Conservation (phyloP, 805 yeast species). For the Saturnispora hagleri region DNA sequence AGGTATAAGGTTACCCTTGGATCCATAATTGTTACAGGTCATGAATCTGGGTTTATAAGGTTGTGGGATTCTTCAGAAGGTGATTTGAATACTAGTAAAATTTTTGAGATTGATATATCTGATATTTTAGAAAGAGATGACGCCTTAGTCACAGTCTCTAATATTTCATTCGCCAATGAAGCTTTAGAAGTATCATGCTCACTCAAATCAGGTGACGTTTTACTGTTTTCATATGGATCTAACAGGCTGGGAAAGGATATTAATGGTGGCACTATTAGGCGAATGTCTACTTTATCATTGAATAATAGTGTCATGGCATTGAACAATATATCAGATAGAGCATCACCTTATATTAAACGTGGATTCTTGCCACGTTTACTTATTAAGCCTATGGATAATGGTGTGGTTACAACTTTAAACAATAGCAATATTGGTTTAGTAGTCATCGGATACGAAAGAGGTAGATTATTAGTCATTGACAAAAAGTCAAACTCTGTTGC, state of each 20-base stretch:
- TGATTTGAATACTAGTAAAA: constrained; percentile 51
- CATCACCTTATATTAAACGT: constrained; percentile 40
- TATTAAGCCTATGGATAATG: constrained; percentile 31
- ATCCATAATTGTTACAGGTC: constrained; percentile 72
- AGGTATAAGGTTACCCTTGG: constrained; percentile 42
- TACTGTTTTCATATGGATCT: constrained; percentile 38
- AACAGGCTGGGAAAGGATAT: background rate
- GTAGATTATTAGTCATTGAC: constrained; percentile 69
- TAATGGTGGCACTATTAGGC: background rate
- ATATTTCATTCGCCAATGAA: constrained; percentile 68
- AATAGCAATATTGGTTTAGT: constrained; percentile 78
- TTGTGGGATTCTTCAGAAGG: constrained; percentile 78
- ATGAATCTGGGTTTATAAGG: constrained; percentile 73
- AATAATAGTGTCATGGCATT: constrained; percentile 13
- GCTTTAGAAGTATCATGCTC: constrained; percentile 70
- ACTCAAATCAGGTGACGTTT: constrained; percentile 60
- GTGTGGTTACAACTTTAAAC: constrained; percentile 49
- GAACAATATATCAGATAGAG: constrained; percentile 44
- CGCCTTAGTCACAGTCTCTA: constrained; percentile 37
- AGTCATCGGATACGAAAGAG: constrained; percentile 67
- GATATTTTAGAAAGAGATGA: constrained; percentile 36
- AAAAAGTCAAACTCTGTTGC: constrained; percentile 55
- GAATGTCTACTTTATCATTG: constrained; percentile 5
- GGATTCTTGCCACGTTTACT: constrained; percentile 56
- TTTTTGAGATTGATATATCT: constrained; percentile 50